Base-by-base conservation (phyloP, 2,329 filamentous ascomycete genomes). In the Botryotinia narcissicola region DNA sequence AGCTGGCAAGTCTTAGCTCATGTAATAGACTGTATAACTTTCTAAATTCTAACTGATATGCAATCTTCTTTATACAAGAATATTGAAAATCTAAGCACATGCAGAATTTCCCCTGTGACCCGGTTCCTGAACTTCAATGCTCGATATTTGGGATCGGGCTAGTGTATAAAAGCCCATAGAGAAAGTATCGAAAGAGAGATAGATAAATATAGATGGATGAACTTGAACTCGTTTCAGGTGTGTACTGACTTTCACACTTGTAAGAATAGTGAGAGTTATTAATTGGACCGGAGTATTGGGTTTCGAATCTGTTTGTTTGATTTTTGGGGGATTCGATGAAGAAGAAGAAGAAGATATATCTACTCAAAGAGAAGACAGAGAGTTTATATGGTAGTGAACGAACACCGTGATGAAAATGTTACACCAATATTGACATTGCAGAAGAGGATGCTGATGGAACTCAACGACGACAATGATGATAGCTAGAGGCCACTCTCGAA, bases 1-100 rank as follows among this genome's bases (percentile, higher is more conserved):
- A 22, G 9, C 9, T 7, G 2, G 3, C 1, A 48, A 9, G 2
- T 8, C 44, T 8, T 9, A 7, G 8, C 0, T 22, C 44, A 40
- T 3, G 10, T 25, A n/a, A 22, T 12, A 51, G 25, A 51, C 10
- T 51, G 10, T n/a, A 10, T 51, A 2, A n/a, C 1, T n/a, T n/a
- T 51, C 1, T n/a, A 9, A 5, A 40, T 40, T 40, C 37, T 40
- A 42, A 14, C 14, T n/a, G 25, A 54, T 1, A 54, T 14, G 12
- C 0, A 54, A 5, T 54, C 12, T 14, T 54, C 2, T n/a, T 54
- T 7, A n/a, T 54, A 54, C 5, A 14, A n/a, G 12, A n/a, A n/a
- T 3, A n/a, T 54, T 14, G 22, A 3, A 3, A 25, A 25, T 51
- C 22, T 5, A 51, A 51, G 10, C 25, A 51, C 10, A 0, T 6